Conservation (phyloP, 371 early-diverging fungal genomes). For the Rhizopus arrhizus region DNA sequence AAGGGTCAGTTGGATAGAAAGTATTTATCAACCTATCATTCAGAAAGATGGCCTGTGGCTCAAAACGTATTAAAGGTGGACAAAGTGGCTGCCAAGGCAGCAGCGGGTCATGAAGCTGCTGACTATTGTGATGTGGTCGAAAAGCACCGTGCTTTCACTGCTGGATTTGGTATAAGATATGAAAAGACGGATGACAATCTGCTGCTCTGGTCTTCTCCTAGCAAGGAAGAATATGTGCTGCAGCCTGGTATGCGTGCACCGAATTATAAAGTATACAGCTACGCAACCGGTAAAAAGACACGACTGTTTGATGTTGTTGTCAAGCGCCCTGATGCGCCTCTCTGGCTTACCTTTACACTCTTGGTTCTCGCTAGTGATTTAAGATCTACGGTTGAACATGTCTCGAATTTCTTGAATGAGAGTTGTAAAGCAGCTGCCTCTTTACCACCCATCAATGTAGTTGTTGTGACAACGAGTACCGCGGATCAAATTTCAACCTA, state of each 20-base stretch:
- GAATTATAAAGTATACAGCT: conserved; percentile 42
- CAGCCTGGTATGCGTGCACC: conserved; percentile 49
- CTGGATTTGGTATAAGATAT: conserved; percentile 50
- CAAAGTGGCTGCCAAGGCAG: conserved; percentile 43
- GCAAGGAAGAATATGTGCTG: conserved; percentile 8
- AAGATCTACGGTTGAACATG: conserved; percentile 14
- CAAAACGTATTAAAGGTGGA: conserved; percentile 41
- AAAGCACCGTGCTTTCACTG: conserved; percentile 38
- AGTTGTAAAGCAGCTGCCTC: background rate
- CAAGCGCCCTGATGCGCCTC: conserved; percentile 7
- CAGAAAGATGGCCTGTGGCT: conserved; percentile 44
- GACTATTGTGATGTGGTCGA: conserved; percentile 42
- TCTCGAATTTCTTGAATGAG: conserved; percentile 23
- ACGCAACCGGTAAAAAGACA: conserved; percentile 34
- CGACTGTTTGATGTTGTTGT: conserved; percentile 33
- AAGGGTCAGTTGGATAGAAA: conserved; percentile 27
- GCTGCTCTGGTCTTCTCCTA: conserved; percentile 10
- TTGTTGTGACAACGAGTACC: conserved; percentile 39
- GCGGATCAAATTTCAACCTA: conserved; percentile 28
- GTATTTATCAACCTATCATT: conserved; percentile 31
- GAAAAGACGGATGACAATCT: conserved; percentile 8
- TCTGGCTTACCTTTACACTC: conserved; percentile 38
- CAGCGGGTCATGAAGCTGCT: conserved; percentile 35
- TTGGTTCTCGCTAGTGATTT: conserved; percentile 39
- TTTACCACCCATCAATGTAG: conserved; percentile 18